These are phyloP conservation scores for Ochetophila trinervis DNA, from an alignment of 306 rosid species.

Conservation along the genomic window DNA sequence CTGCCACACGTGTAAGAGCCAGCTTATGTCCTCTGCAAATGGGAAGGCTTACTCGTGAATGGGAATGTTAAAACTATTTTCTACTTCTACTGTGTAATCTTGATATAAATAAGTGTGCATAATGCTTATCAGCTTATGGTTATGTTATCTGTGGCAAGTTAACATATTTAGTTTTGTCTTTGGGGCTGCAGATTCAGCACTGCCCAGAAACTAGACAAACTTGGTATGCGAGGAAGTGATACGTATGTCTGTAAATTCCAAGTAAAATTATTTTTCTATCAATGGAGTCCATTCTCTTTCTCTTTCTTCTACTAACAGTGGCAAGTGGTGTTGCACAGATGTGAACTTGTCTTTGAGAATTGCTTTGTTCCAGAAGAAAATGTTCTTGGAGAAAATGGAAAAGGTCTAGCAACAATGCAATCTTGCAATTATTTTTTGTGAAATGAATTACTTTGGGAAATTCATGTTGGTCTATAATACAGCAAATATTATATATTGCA, in stretches of 20 bases:
- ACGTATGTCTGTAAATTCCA: constrained; percentile 56
- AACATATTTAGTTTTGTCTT: constrained; percentile 5
- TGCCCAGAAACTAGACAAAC: constrained; percentile 94
- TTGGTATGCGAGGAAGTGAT: constrained; percentile 99
- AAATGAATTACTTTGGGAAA: constrained; percentile 4
- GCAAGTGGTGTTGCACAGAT: constrained; percentile 55
- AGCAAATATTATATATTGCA: neutral
- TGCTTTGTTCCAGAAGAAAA: constrained; percentile 95
- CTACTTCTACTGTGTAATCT: too few species aligned
- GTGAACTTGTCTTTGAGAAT: constrained; percentile 96
- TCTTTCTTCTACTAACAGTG: constrained; percentile 33
- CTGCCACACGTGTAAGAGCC: too few species aligned
- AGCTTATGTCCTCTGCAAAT: too few species aligned
- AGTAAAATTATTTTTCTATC: constrained; percentile 17
- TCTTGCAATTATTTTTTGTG: constrained; percentile 15
- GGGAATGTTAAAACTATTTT: too few species aligned
- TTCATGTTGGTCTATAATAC: neutral
- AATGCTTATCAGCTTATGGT: too few species aligned
- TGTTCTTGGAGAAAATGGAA: constrained; percentile 90
- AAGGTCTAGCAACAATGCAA: constrained; percentile 52
- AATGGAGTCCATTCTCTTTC: constrained; percentile 8
- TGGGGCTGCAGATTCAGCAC: constrained; percentile 76
- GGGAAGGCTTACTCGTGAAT: too few species aligned
- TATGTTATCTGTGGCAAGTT: too few species aligned
- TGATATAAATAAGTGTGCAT: too few species aligned